phyloP scores from a whole-genome alignment of 352 stramenopile genomes.

The Thraustochytrium aureum region DNA sequence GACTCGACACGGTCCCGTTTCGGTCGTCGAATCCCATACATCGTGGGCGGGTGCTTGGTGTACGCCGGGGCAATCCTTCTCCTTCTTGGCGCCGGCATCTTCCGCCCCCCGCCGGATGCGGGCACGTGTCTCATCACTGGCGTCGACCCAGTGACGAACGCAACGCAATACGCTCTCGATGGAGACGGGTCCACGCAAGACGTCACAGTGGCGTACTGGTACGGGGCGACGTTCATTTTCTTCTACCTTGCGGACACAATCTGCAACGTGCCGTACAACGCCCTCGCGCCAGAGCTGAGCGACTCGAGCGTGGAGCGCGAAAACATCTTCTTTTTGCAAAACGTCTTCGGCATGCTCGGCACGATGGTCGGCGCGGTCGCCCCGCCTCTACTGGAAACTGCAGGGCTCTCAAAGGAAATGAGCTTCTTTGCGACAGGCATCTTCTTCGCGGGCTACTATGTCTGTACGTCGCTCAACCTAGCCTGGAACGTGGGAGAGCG shows the following conservation, averaged over 20 bases:
- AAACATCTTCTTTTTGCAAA: conserved; percentile 57
- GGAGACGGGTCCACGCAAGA: neutral
- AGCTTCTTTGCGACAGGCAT: conserved; percentile 35
- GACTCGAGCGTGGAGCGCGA: conserved; percentile 55
- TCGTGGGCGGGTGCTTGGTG: conserved; percentile 55
- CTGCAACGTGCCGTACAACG: conserved; percentile 60
- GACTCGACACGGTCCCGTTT: conserved; percentile 56
- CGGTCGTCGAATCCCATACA: conserved; percentile 56
- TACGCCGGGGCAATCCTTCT: conserved; percentile 53
- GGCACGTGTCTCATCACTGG: neutral
- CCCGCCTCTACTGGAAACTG: conserved; percentile 53
- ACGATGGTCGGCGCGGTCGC: conserved; percentile 55
- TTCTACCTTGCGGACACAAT: conserved; percentile 59
- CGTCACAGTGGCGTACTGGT: conserved; percentile 56
- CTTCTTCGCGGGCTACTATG: conserved; percentile 54
- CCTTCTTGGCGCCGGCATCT: conserved; percentile 50
- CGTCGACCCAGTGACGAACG: neutral
- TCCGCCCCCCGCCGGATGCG: conserved; percentile 16
- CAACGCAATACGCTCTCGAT: neutral
- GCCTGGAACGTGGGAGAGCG: conserved; percentile 51
- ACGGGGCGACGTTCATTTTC: conserved; percentile 56
- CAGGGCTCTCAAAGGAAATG: conserved; percentile 52
- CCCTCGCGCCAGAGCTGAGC: conserved; percentile 55
- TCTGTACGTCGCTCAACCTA: conserved; percentile 52
- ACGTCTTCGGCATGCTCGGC: conserved; percentile 56